phyloP scores from a whole-genome alignment of 2,329 filamentous ascomycete species.

The Phaeosphaeriaceae sp. region DNA sequence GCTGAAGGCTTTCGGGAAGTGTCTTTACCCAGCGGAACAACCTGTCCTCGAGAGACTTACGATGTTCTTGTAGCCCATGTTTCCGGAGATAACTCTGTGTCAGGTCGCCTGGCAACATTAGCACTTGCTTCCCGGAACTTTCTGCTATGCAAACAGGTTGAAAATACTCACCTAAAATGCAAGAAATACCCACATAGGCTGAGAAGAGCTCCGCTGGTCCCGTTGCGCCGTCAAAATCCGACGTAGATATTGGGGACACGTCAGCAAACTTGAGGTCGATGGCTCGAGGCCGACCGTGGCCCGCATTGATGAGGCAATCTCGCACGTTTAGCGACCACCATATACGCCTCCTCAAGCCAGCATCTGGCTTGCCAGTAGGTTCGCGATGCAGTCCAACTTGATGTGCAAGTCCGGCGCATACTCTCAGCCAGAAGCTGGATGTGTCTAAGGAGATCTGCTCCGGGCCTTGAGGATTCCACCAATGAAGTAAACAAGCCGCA shows the following conservation, averaged over 20 bases:
- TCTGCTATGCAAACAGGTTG: background rate
- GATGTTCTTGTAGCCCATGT: constrained; percentile 39
- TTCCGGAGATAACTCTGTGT: constrained; percentile 50
- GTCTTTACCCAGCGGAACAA: constrained; percentile 52
- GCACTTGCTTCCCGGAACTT: background rate
- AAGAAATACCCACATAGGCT: constrained; percentile 49
- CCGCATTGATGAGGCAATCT: constrained; percentile 52
- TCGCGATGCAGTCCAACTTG: constrained; percentile 55
- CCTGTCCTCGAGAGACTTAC: constrained; percentile 46
- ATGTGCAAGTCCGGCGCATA: constrained; percentile 52
- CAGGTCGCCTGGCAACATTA: constrained; percentile 40
- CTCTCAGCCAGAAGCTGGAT: constrained; percentile 54
- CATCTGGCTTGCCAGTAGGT: constrained; percentile 43
- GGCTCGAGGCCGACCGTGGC: constrained; percentile 50
- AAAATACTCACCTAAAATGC: constrained; percentile 38
- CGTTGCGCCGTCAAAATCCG: constrained; percentile 44
- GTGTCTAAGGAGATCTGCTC: constrained; percentile 53
- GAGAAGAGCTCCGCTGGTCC: constrained; percentile 46
- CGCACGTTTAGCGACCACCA: constrained; percentile 55
- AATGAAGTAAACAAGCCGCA: constrained; percentile 50
- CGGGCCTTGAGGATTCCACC: constrained; percentile 54
- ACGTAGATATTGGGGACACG: constrained; percentile 45
- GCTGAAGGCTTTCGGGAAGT: constrained; percentile 39
- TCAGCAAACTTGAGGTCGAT: constrained; percentile 52
- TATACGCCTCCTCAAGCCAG: constrained; percentile 47